Evolutionary conservation across 2,329 filamentous ascomycete genomes (phyloP).

Genomic region (Penicillium sp.): DNA sequence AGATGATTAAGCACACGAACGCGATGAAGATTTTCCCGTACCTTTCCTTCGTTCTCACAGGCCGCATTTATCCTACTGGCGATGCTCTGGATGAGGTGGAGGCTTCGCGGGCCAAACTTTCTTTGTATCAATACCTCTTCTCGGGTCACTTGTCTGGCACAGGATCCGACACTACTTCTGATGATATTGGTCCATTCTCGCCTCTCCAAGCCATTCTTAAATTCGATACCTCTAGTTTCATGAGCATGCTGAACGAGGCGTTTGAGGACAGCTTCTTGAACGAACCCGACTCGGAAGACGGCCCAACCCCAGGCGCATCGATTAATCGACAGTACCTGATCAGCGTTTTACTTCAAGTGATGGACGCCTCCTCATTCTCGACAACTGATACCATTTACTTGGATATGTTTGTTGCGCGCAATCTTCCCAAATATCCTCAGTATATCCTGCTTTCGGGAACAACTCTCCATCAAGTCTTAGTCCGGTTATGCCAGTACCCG

Average conservation of each 20-base stretch:
- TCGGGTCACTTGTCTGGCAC: conserved; percentile 64
- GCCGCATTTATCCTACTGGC: conserved; percentile 88
- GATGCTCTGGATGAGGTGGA: conserved; percentile 72
- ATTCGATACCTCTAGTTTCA: conserved; percentile 87
- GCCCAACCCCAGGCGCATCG: conserved; percentile 59
- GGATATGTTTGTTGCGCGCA: conserved; percentile 97
- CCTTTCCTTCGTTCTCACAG: conserved; percentile 86
- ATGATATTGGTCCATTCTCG: conserved; percentile 76
- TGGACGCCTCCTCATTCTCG: conserved; percentile 73
- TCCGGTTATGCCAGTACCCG: conserved; percentile 83
- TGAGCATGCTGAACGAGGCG: conserved; percentile 94
- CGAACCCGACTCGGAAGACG: conserved; percentile 69
- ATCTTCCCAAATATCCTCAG: conserved; percentile 93
- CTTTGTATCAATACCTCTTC: conserved; percentile 92
- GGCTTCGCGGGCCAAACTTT: conserved; percentile 77
- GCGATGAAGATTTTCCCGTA: conserved; percentile 94
- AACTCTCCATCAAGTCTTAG: conserved; percentile 77
- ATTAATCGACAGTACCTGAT: conserved; percentile 92
- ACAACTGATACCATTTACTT: conserved; percentile 87
- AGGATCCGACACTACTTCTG: conserved; percentile 35
- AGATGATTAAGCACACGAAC: conserved; percentile 61
- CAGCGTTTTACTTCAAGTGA: conserved; percentile 87
- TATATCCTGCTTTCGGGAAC: conserved; percentile 90
- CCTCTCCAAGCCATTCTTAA: conserved; percentile 82
- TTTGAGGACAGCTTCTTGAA: conserved; percentile 96